Conservation (phyloP, 345 rosid genomes). For the Jatropha curcas region DNA sequence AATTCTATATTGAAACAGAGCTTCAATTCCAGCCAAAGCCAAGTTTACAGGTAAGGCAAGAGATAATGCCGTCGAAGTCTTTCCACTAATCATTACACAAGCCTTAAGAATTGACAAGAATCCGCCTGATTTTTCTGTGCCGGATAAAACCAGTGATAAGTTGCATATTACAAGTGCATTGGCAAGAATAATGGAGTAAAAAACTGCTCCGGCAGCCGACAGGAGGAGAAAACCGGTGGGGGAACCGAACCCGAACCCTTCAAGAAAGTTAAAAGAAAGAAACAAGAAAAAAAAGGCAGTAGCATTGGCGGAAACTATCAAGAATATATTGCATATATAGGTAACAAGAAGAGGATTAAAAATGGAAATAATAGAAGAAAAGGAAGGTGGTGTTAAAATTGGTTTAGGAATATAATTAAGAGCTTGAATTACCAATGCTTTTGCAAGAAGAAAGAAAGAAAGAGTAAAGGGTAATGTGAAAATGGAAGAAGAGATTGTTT, state of each 20-base stretch:
- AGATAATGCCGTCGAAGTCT: conserved; percentile 62
- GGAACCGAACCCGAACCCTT: conserved; percentile 45
- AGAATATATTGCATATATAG: conserved; percentile 45
- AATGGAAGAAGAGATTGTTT: conserved; percentile 60
- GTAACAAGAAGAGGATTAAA: conserved; percentile 56
- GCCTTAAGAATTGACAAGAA: conserved; percentile 60
- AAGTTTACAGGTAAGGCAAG: conserved; percentile 63
- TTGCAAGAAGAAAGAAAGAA: conserved; percentile 67
- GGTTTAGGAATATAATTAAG: conserved; percentile 21
- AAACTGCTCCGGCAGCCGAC: conserved; percentile 54
- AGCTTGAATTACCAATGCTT: conserved; percentile 51
- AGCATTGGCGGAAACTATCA: conserved; percentile 71
- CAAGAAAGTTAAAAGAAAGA: conserved; percentile 45
- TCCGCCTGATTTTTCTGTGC: conserved; percentile 50
- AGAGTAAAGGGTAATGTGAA: conserved; percentile 70
- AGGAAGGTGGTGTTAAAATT: conserved; percentile 34
- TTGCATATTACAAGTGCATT: conserved; percentile 61
- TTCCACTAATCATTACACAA: conserved; percentile 56
- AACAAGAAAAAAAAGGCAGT: conserved; percentile 63
- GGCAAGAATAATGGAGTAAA: conserved; percentile 66
- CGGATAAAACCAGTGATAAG: conserved; percentile 67
- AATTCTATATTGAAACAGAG: conserved; percentile 64
- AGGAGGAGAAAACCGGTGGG: conserved; percentile 36
- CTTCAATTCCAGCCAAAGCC: conserved; percentile 67
- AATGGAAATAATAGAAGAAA: conserved; percentile 33